Evolutionary conservation across 257 asterid species (phyloP), one percentile per base, ranked within the genome.

Genomic region (Striga asiatica): DNA sequence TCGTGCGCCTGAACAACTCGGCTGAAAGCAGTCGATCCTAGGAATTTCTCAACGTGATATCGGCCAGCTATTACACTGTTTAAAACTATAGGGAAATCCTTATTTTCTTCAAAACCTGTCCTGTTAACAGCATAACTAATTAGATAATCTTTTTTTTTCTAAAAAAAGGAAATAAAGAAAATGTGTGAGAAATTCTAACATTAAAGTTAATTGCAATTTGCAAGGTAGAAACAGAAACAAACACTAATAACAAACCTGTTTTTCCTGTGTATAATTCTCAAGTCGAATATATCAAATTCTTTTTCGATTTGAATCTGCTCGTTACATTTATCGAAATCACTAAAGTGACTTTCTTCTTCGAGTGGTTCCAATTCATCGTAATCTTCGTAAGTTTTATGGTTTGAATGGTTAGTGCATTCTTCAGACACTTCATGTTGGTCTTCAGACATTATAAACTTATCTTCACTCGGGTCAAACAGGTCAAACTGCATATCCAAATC

Each of bases 1-100:
- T 88, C 97, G 23, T 71, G 85, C 1, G 95, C 97, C 74, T 74
- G 97, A 60, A 81, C 76, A 24, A 84, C 97, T 75, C 89, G 75
- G 74, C 97, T 88, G 80, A 88, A 88, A 56, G 94, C 95, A 9
- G 95, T 95, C 37, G 95, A 88, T 65, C 97, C 97, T 0, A 88
- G 79, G 61, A 80, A 77, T 38, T 88, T 95, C 1, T 80, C 75
- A 35, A 88, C 78, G 39, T 64, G 74, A 56, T 88, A 88, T 71
- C 94, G 72, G 23, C 94, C 79, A 0, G 86, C 97, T 19, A 88
- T 78, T 27, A 82, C 71, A 64, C 76, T 79, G 58, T 79, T 82
- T 50, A 84, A 65, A 50, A 88, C 77, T 39, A 88, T 77, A 8
- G 88, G 97, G 34, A 88, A 70, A 59, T 88, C 97, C 76, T 80